Evolutionary conservation across 495 filamentous ascomycete genomes (phyloP).

Genomic region (Penicillium alfredii): DNA sequence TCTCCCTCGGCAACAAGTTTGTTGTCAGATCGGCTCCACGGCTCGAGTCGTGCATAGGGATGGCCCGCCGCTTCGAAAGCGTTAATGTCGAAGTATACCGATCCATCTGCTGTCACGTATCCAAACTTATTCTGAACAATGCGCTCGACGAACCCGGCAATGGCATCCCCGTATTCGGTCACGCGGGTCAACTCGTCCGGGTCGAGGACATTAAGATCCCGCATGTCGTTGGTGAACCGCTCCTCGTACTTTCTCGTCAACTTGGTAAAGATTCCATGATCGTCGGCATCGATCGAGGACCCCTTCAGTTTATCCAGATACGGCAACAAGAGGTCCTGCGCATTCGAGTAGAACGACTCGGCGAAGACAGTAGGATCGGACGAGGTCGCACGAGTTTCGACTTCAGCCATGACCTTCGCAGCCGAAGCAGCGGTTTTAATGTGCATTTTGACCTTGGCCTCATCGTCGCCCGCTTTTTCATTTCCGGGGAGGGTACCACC

Average conservation of each 20-base stretch:
- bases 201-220: conserved; percentile 73
- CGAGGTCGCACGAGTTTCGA: conserved; percentile 29
- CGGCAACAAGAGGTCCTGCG: conserved; percentile 69
- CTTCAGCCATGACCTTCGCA: conserved; percentile 47
- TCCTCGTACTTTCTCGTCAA: conserved; percentile 78
- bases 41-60: conserved; percentile 77
- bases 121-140: conserved; percentile 83
- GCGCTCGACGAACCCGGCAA: conserved; percentile 68
- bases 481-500: conserved; percentile 52
- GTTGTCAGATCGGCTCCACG: conserved; percentile 79
- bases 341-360: conserved; percentile 51
- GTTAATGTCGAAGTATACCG: conserved; percentile 89
- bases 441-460: conserved; percentile 91
- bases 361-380: conserved; percentile 27
- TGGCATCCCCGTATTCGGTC: conserved; percentile 82
- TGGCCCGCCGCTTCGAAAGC: conserved; percentile 81
- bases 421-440: conserved; percentile 68
- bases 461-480: conserved; percentile 62
- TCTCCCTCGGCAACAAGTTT: conserved; percentile 84
- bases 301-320: conserved; percentile 78
- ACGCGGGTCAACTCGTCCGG: conserved; percentile 82
- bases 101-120: conserved; percentile 73
- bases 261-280: conserved; percentile 72
- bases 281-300: conserved; percentile 63
- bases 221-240: conserved; percentile 80